Evolutionary conservation across 83 land plant species (phyloP), one percentile per base, ranked within the genome.

Genomic region (Larix sibirica): DNA sequence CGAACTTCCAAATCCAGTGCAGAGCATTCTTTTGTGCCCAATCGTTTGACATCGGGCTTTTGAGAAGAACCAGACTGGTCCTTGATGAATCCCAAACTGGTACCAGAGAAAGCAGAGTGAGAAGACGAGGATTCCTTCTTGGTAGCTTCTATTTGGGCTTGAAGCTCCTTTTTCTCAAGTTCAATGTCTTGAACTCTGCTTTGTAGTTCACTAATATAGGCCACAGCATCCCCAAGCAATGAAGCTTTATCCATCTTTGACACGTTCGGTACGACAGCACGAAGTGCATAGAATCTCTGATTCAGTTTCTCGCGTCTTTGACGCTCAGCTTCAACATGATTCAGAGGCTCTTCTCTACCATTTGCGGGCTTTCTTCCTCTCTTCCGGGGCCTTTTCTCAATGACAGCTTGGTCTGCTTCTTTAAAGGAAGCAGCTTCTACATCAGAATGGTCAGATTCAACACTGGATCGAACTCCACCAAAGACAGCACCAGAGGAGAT

Each of bases 211-310:
- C 88, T 90, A 23, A 96, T 96, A 88, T 96, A 96, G 36, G 93
- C 74, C 44, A 96, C 91, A 21, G 98, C 98, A 71, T 96, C 98
- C 2, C 96, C 98, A 13, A 96, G 84, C 83, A 96, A 82, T n/a
- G 98, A 96, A 18, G 98, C 98, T 62, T 94, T 96, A 81, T 96
- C 98, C 98, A 96, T 96, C 88, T 95, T 95, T 20, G 98, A 95
- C 18, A 95, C 93, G 65, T 94, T 95, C 6, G 98, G 98, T 64
- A 95, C 98, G 31, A 95, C 95, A 50, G 98, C 91, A 62, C 98
- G 84, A 21, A 94, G 76, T 0, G 96, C 96, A 83, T 94, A 95
- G 82, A 95, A 94, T 83, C 96, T 86, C 89, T 95, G 98, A 86
- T 95, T 95, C 65, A 95, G 91, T 84, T 95, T 94, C 88, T 95